These are phyloP conservation scores for Apostasia ramifera DNA, from an alignment of 106 monocot genomes.

Conservation along the genomic window DNA sequence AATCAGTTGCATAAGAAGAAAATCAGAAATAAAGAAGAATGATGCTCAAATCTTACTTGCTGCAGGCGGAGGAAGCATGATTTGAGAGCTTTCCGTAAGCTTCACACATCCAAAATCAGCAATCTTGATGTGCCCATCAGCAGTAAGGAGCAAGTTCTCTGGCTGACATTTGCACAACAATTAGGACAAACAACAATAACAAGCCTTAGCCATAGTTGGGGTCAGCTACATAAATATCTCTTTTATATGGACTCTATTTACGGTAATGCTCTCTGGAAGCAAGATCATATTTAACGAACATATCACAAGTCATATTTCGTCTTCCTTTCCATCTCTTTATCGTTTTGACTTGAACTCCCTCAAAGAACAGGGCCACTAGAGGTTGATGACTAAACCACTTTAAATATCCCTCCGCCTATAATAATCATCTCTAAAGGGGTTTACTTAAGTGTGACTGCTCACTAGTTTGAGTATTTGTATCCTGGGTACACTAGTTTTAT, in stretches of 20 bases:
- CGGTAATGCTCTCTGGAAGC: too few relatives aligned
- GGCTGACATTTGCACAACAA: constrained; percentile 39
- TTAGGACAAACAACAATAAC: constrained; percentile 3
- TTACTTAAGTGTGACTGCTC: too few relatives aligned
- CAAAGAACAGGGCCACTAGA: too few relatives aligned
- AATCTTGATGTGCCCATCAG: constrained; percentile 62
- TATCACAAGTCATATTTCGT: too few relatives aligned
- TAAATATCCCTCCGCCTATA: too few relatives aligned
- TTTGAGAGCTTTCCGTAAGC: constrained; percentile 30
- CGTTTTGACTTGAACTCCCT: not conserved
- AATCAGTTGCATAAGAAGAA: not conserved
- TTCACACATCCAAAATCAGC: constrained; percentile 76
- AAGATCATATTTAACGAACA: too few relatives aligned
- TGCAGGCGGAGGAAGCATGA: constrained; percentile 42
- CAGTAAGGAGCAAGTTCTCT: constrained; percentile 73
- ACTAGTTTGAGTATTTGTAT: too few relatives aligned
- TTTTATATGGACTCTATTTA: too few relatives aligned
- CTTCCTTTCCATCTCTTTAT: not conserved
- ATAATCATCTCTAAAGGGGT: too few relatives aligned
- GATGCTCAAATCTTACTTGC: constrained; percentile 33
- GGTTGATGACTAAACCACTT: too few relatives aligned
- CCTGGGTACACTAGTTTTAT: not conserved
- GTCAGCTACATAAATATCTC: too few relatives aligned
- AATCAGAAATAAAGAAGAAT: not conserved
- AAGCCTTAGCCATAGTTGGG: not conserved